Conservation (phyloP, 176 grass and related monocot species). For the Oryza meyeriana region DNA sequence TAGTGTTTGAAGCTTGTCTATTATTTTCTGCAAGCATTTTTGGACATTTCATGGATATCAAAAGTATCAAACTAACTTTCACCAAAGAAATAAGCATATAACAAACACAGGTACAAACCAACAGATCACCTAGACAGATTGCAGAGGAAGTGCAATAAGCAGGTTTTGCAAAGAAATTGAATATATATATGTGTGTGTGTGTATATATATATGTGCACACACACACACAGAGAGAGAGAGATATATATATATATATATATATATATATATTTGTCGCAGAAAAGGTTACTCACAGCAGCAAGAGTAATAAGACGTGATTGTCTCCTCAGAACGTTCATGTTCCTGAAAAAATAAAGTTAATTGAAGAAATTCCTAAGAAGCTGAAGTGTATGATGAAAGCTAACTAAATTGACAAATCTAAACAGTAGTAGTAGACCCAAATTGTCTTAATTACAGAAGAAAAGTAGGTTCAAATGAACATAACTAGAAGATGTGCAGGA, state of each 20-base stretch:
- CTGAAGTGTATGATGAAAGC: background rate
- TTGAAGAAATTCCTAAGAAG: background rate
- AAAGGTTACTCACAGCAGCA: slow-evolving; percentile 77
- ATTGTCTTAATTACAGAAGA: background rate
- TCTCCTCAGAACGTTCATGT: slow-evolving; percentile 79
- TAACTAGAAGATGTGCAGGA: background rate
- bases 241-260: no score
- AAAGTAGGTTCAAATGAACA: background rate
- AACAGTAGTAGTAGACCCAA: background rate
- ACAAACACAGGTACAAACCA: slow-evolving; percentile 15
- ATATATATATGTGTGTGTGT: no score
- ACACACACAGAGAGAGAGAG: no score
- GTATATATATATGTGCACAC: no score
- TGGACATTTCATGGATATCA: background rate
- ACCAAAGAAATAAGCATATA: background rate
- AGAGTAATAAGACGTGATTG: slow-evolving; percentile 57
- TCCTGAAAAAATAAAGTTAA: slow-evolving; percentile 59
- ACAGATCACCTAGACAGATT: slow-evolving; percentile 3
- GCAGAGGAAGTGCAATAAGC: slow-evolving; percentile 3
- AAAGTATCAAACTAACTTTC: slow-evolving; percentile 6
- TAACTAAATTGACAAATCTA: background rate
- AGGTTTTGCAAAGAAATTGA: slow-evolving; percentile 25
- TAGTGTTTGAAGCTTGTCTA: background rate
- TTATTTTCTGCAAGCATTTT: background rate
- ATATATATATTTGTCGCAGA: slow-evolving; percentile 9